A percentile compares a stretch with the other conserved stretches of the same genome.
Evolutionary conservation across 2,329 filamentous ascomycete species (phyloP).

Genomic region (Atkinsonella hypoxylon): DNA sequence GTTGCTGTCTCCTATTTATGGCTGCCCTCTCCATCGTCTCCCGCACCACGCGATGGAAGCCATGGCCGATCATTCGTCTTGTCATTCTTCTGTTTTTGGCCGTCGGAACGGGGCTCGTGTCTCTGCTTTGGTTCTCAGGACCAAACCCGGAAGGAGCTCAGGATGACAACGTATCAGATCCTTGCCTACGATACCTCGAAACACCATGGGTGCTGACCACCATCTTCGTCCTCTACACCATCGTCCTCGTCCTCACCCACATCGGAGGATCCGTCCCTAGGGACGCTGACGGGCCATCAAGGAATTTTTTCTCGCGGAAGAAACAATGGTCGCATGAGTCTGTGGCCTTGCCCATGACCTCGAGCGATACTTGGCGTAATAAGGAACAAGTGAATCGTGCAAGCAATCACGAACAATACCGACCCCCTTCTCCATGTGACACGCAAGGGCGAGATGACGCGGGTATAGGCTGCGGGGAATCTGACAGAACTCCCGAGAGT

Average conservation of each 20-base stretch:
- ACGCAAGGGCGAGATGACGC: neutral
- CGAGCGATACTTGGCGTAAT: constrained; percentile 1
- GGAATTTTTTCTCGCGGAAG: constrained; percentile 7
- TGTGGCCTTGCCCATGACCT: constrained; percentile 4
- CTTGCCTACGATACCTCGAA: constrained; percentile 12
- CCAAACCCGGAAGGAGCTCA: neutral
- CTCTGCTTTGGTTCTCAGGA: constrained; percentile 14
- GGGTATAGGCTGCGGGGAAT: neutral
- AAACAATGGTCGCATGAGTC: constrained; percentile 7
- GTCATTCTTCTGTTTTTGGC: constrained; percentile 18
- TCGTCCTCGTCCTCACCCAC: constrained; percentile 22
- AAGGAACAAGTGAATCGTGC: neutral
- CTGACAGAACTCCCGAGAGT: neutral
- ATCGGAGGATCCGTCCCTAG: constrained; percentile 11
- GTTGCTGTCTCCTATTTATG: constrained; percentile 21
- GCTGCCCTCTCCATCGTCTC: constrained; percentile 18
- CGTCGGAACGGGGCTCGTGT: constrained; percentile 17
- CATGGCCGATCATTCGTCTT: constrained; percentile 21
- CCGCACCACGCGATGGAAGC: constrained; percentile 18
- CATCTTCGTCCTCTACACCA: constrained; percentile 22
- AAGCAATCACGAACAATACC: neutral
- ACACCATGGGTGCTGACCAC: constrained; percentile 22
- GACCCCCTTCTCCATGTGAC: neutral
- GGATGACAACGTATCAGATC: neutral
- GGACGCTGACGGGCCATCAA: constrained; percentile 2